phyloP scores from a whole-genome alignment of 2,329 filamentous ascomycete genomes.

The Clarireedia hainanense region DNA sequence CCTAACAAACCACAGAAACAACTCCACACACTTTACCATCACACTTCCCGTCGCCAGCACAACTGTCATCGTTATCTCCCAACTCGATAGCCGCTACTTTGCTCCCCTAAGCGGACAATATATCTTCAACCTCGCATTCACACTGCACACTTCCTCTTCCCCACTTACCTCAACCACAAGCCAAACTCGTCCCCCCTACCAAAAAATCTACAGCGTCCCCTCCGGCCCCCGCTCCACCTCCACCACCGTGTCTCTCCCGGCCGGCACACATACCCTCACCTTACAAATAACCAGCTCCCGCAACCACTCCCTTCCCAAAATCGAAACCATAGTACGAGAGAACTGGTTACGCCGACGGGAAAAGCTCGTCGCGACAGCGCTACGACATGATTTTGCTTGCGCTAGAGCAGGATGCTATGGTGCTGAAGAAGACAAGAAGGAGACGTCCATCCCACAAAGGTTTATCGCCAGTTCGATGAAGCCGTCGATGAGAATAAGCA shows the following conservation, averaged over 20 bases:
- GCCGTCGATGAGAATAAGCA: background rate
- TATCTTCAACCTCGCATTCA: constrained; percentile 36
- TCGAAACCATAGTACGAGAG: background rate
- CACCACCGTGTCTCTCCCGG: background rate
- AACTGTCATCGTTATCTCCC: constrained; percentile 49
- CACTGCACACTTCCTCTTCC: constrained; percentile 33
- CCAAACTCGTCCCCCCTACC: no score
- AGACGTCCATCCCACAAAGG: background rate
- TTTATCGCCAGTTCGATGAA: background rate
- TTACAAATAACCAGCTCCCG: background rate
- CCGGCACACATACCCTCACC: background rate
- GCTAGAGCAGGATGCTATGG: background rate
- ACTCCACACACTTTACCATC: constrained; percentile 53
- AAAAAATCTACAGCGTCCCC: no score
- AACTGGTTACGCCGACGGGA: background rate
- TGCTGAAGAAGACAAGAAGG: background rate
- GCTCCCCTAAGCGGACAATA: constrained; percentile 54
- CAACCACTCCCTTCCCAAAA: background rate
- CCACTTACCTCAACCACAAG: no score
- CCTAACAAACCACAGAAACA: constrained; percentile 52
- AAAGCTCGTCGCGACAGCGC: background rate
- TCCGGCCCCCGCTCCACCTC: background rate
- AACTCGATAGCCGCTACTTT: constrained; percentile 57
- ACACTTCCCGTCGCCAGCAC: constrained; percentile 46
- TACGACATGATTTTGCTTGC: background rate